Base-by-base conservation (phyloP, 1,139 yeast species). In the Kodamaea ohmeri region DNA sequence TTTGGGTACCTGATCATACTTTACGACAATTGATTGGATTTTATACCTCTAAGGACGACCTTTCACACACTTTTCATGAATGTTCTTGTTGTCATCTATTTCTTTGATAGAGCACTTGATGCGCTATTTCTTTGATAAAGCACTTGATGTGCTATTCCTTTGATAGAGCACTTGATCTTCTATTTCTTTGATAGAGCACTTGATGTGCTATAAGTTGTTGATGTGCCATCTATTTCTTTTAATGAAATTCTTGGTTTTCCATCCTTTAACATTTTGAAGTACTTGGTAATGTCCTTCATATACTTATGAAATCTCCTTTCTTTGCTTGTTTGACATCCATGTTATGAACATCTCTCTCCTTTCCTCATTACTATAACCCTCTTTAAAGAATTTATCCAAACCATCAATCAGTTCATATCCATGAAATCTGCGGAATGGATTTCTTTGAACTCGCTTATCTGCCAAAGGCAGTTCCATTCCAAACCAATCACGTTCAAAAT, bases 401-500 rank as follows among this genome's bases (percentile, higher is more conserved):
- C 25, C 25, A 63, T 65, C 63, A 19, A 65, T 57, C 3, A 42
- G 39, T 1, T 39, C 49, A 49, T 80, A 80, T 1, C 65, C 61
- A 41, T 77, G 76, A 2, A 42, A 35, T 38, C 78, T 63, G 2
- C 67, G 60, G 55, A 73, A 83, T 0, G 94, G 92, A 52, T 86
- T 82, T 42, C 95, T 64, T 0, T 57, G 41, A 36, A 60, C 53
- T 54, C 76, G 81, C 36, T 66, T 70, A n/a, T 60, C 54, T 24
- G 64, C 42, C 25, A 66, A 60, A 0, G 73, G 63, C 8, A 62
- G 60, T 18, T 55, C 60, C 17, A 71, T 60, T 0, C 90, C 95
- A 54, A 77, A 80, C 60, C 81, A 79, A 56, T 85, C 92, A 3
- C 50, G 45, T 26, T 62, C 65, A 50, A 85, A 86, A 26, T 68